Evolutionary conservation across 352 stramenopile species (phyloP), one percentile per base, ranked within the genome.

Genomic region (Phytophthora citricola): DNA sequence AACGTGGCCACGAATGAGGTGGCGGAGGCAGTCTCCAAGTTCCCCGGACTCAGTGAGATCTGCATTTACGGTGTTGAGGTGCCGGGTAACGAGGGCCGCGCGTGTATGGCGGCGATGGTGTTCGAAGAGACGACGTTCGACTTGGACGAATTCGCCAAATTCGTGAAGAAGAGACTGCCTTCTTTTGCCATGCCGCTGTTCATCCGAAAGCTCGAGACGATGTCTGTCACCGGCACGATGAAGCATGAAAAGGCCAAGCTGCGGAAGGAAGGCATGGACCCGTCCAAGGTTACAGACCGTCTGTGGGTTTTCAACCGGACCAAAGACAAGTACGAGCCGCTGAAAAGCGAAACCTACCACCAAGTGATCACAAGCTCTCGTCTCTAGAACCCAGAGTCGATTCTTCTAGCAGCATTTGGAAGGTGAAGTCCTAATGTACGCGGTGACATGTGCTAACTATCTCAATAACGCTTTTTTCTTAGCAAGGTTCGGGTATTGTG

Each of bases 1-100:
- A 98, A 98, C 57, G 90, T 97, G 14, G 85, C 89, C 39, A 98
- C 93, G 2, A 95, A 89, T 49, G 91, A 98, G 66, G 91, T 98
- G 8, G 76, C 83, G 0, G 78, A 95, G 43, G 85, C 85, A 2
- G 69, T 98, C 20, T 84, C 81, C 29, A 74, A 83, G 54, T 96
- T 95, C 56, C 76, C 83, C 1, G 85, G 83, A 1, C 67, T 97
- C 46, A 81, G 82, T 22, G 85, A 92, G 26, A 77, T 92, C n/a
- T 93, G 85, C 56, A 75, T 94, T 43, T 92, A 94, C 46, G 83
- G 85, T 15, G 85, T 92, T 4, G 56, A 83, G 31, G 83, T 96
- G 27, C 89, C 87, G 1, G 81, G 81, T 15, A 79, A 80, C 43
- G 87, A 97, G 59, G 91, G 91, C 1, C 75, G 89, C 24, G 92